Base-by-base conservation (phyloP, 2,329 filamentous ascomycete species). In the Xylariaceae sp. region DNA sequence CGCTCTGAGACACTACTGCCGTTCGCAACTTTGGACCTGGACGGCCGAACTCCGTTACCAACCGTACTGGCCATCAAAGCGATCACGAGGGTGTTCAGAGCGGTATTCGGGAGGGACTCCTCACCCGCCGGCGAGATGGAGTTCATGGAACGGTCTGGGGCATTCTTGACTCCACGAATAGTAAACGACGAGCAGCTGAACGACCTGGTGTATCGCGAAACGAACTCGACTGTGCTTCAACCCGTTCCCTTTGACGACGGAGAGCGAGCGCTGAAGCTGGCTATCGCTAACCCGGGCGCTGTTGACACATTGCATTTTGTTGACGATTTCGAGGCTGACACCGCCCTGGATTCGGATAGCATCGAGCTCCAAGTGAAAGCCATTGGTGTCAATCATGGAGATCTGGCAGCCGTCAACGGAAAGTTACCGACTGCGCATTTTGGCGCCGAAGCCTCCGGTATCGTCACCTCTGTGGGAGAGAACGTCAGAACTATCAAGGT, bases 141-240 rank as follows among this genome's bases (percentile, higher is more conserved):
- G 45, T 70, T 67, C 48, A 63, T 60, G 52, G 64, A 67, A 50
- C 57, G 62, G 13, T 46, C 40, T 1, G 64, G 64, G 12, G 47
- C 50, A 0, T 61, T 69, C 47, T 63, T 64, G 43, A 67, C 64
- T 0, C 65, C 57, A 4, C 61, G 59, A 14, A 62, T 65, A 18
- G 57, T 66, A 6, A 60, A 66, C 32, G 66, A 69, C 41, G 48
- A 51, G 1, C 57, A 61, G 9, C 64, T 66, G 55, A 65, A 69
- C 47, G 62, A 64, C 14, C 58, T 64, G 9, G 65, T 72, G 9
- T 62, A 70, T 44, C 58, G 61, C 12, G 59, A 67, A 45, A 69
- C 64, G 2, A 63, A 65, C 36, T 56, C 61, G 1, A 58, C 56
- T 3, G 52, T 55, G 3, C 50, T 66, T 4, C 62, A 67, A 40